Evolutionary conservation across 495 filamentous ascomycete species (phyloP).

Genomic region (Hypomontagnella submonticulosa): DNA sequence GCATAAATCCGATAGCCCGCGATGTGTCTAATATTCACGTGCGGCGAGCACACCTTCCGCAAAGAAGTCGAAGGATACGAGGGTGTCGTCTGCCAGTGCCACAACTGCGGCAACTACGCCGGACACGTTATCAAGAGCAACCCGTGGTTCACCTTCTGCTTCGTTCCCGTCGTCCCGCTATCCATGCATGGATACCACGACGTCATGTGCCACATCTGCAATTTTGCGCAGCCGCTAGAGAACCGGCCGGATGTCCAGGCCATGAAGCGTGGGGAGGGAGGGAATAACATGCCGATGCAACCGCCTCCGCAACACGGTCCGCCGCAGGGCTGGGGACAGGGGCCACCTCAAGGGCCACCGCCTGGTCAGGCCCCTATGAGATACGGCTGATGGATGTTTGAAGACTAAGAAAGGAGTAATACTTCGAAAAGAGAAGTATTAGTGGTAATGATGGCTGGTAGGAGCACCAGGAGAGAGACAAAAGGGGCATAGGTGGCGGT

Average conservation of each 20-base stretch:
- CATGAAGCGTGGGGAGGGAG: slow-evolving; percentile 53
- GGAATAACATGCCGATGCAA: slow-evolving; percentile 57
- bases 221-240: slow-evolving; percentile 65
- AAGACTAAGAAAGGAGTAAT: background rate
- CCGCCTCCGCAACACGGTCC: slow-evolving; percentile 10
- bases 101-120: slow-evolving; percentile 67
- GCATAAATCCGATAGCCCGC: slow-evolving; percentile 21
- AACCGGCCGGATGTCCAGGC: slow-evolving; percentile 62
- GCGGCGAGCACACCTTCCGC: slow-evolving; percentile 67
- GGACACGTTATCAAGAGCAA: slow-evolving; percentile 63
- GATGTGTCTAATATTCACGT: slow-evolving; percentile 69
- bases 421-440: background rate
- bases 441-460: background rate
- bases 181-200: slow-evolving; percentile 67
- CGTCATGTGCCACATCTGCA: slow-evolving; percentile 64
- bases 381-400: slow-evolving; percentile 37
- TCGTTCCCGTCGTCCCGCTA: slow-evolving; percentile 65
- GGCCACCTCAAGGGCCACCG: slow-evolving; percentile 33
- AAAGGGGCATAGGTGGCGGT: background rate
- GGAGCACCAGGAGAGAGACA: slow-evolving; percentile 4
- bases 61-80: slow-evolving; percentile 66
- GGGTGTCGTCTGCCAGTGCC: slow-evolving; percentile 63
- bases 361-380: slow-evolving; percentile 52
- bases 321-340: slow-evolving; percentile 44
- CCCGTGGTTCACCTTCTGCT: slow-evolving; percentile 70